phyloP scores from a whole-genome alignment of 176 grass and related monocot species.

The Zizania latifolia region DNA sequence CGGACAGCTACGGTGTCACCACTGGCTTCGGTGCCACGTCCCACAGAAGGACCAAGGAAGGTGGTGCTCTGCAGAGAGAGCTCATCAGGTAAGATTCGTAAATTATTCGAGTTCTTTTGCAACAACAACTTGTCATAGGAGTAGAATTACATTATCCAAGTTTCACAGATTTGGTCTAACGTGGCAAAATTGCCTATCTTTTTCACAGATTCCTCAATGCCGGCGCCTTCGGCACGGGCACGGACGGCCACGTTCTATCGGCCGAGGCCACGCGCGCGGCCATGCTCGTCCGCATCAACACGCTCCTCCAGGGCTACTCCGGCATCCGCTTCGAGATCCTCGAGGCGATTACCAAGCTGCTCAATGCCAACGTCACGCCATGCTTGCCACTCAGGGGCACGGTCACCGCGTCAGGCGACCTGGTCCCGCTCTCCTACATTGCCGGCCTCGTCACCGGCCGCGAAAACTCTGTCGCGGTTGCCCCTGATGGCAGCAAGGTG shows the following conservation, averaged over 20 bases:
- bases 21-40: slow-evolving; percentile 55
- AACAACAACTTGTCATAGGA: too few relatives aligned
- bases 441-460: slow-evolving; percentile 46
- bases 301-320: slow-evolving; percentile 51
- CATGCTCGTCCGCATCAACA: slow-evolving; percentile 62
- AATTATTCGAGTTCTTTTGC: too few relatives aligned
- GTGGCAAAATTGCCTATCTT: not conserved
- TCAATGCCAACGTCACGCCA: slow-evolving; percentile 41
- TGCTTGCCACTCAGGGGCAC: slow-evolving; percentile 51
- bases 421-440: slow-evolving; percentile 55
- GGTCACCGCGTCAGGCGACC: slow-evolving; percentile 50
- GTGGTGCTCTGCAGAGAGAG: slow-evolving; percentile 53
- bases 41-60: slow-evolving; percentile 50
- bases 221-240: slow-evolving; percentile 35
- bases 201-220: slow-evolving; percentile 38
- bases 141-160: too few relatives aligned
- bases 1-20: slow-evolving; percentile 60
- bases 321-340: slow-evolving; percentile 61
- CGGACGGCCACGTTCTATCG: slow-evolving; percentile 24
- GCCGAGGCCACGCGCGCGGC: slow-evolving; percentile 39
- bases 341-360: slow-evolving; percentile 40
- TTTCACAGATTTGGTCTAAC: too few relatives aligned
- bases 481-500: slow-evolving; percentile 39
- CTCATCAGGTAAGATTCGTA: slow-evolving; percentile 28
- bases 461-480: slow-evolving; percentile 31